Evolutionary conservation across 78 protist genomes (phyloP).

Genomic region (Corallochytrium limacisporum): DNA sequence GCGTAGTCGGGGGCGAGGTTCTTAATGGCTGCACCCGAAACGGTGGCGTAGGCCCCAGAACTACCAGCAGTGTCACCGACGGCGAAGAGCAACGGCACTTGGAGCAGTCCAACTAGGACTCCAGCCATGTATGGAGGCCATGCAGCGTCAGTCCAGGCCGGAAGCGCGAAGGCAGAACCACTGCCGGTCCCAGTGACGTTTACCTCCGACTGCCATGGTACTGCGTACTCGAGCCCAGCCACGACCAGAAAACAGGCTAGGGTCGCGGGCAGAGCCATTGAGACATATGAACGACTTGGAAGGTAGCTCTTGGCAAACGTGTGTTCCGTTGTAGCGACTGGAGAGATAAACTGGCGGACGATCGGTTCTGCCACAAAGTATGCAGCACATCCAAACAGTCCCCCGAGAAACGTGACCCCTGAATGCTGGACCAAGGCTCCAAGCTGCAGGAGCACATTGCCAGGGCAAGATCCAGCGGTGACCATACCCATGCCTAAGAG

Average conservation of each 20-base stretch:
- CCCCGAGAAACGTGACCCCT: constrained; percentile 8
- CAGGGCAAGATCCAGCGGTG: constrained; percentile 8
- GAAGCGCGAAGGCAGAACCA: background rate
- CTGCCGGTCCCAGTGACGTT: background rate
- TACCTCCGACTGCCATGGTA: background rate
- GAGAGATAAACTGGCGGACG: no score
- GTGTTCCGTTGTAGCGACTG: background rate
- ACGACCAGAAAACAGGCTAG: background rate
- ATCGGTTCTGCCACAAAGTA: background rate
- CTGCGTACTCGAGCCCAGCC: background rate
- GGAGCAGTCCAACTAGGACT: constrained; percentile 16
- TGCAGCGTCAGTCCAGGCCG: background rate
- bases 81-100: background rate
- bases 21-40: background rate
- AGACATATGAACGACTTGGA: background rate
- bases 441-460: background rate
- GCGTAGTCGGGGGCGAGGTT: background rate
- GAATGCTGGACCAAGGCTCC: background rate
- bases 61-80: constrained; percentile 1
- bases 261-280: constrained; percentile 7
- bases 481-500: constrained; percentile 2
- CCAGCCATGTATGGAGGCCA: constrained; percentile 10
- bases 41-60: background rate
- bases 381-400: background rate
- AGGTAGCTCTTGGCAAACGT: background rate